Percentiles rank a stretch among this genome's conserved stretches.
These are phyloP conservation scores for Suillus decipiens DNA, from an alignment of 768 basidiomycete genomes.

Conservation along the genomic window DNA sequence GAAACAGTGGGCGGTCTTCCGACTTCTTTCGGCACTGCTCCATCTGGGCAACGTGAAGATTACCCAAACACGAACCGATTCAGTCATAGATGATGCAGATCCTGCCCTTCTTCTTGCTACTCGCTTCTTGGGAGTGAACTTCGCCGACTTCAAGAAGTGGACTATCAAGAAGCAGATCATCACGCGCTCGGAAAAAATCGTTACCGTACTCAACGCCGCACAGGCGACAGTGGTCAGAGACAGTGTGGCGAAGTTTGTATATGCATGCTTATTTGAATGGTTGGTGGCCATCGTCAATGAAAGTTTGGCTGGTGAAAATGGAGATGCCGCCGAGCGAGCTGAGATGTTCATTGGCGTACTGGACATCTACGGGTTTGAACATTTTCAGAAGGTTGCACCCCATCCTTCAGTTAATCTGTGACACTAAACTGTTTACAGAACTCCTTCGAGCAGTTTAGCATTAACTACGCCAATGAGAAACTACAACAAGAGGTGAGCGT, in stretches of 20 bases:
- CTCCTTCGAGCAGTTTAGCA: slow-evolving; percentile 97
- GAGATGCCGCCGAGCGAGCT: slow-evolving; percentile 84
- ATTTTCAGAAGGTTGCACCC: slow-evolving; percentile 81
- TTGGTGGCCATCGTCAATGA: slow-evolving; percentile 97
- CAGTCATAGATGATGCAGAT: slow-evolving; percentile 82
- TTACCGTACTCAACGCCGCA: slow-evolving; percentile 79
- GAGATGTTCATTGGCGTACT: slow-evolving; percentile 99
- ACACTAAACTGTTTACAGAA: slow-evolving; percentile 46
- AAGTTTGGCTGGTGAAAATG: slow-evolving; percentile 92
- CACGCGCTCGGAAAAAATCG: slow-evolving; percentile 94
- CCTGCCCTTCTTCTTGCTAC: slow-evolving; percentile 78
- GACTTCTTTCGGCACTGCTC: slow-evolving; percentile 86
- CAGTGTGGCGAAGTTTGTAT: slow-evolving; percentile 97
- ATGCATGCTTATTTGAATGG: slow-evolving; percentile 99
- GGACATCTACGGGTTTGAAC: slow-evolving; percentile 97
- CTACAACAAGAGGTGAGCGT: slow-evolving; percentile 87
- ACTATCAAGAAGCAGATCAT: slow-evolving; percentile 96
- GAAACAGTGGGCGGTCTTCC: slow-evolving; percentile 98
- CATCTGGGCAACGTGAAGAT: slow-evolving; percentile 99
- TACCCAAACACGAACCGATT: slow-evolving; percentile 76
- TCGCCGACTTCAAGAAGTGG: slow-evolving; percentile 98
- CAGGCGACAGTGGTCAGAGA: slow-evolving; percentile 95
- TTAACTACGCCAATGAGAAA: slow-evolving; percentile 99
- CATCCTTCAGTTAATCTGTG: slow-evolving; percentile 11
- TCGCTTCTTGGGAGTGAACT: slow-evolving; percentile 85